Percentiles rank a stretch among this genome's conserved stretches.
Evolutionary conservation across 352 stramenopile species (phyloP).

Genomic region (Phytopythium helicoides): DNA sequence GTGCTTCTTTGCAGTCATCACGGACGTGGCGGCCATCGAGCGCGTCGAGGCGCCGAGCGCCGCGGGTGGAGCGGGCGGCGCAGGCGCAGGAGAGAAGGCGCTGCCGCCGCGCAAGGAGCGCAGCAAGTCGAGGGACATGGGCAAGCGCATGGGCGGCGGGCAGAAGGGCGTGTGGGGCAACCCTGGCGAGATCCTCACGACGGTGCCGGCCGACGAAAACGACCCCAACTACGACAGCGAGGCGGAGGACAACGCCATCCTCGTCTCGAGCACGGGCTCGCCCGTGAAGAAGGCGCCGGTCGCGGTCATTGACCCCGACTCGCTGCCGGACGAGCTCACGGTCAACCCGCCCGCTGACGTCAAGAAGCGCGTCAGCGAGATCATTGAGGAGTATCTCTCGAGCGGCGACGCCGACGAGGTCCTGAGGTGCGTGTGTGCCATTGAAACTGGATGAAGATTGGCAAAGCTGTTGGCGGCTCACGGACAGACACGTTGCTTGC

Average conservation of each 20-base stretch:
- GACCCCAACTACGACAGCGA: conserved; percentile 95
- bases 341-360: conserved; percentile 67
- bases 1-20: conserved; percentile 2
- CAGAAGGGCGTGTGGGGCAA: conserved; percentile 86
- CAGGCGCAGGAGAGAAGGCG: conserved; percentile 45
- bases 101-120: conserved; percentile 68
- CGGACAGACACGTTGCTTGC: background rate
- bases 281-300: conserved; percentile 26
- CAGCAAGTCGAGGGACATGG: conserved; percentile 82
- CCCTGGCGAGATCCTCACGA: conserved; percentile 61
- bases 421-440: conserved; percentile 27
- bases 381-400: conserved; percentile 88
- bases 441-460: background rate
- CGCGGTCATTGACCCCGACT: conserved; percentile 55
- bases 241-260: conserved; percentile 86
- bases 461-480: background rate
- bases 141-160: conserved; percentile 85
- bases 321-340: conserved; percentile 68
- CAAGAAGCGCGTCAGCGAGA: conserved; percentile 92
- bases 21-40: conserved; percentile 3
- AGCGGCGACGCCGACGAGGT: conserved; percentile 91
- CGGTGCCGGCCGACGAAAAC: conserved; percentile 76
- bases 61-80: conserved; percentile 13
- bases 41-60: conserved; percentile 2
- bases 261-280: conserved; percentile 54